Conservation (phyloP, 768 basidiomycete genomes). For the Tephrocybe rancida region DNA sequence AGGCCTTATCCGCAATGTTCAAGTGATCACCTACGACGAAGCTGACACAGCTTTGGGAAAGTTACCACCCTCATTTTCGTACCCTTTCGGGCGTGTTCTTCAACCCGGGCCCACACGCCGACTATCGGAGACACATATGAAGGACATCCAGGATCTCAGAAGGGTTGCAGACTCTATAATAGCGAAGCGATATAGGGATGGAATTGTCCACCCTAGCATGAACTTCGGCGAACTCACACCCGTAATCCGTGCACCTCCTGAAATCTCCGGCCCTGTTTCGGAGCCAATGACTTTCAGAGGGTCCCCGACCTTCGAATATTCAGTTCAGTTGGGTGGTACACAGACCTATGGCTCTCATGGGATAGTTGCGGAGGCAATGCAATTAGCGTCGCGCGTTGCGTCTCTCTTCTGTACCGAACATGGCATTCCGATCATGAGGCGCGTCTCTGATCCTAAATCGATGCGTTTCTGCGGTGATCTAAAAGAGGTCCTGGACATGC, state of each 20-base stretch:
- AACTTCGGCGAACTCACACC: conserved; percentile 28
- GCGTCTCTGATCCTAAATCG: conserved; percentile 39
- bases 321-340: conserved; percentile 29
- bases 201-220: conserved; percentile 23
- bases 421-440: conserved; percentile 64
- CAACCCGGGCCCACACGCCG: conserved; percentile 3
- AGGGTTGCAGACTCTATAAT: conserved; percentile 16
- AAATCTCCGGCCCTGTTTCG: conserved; percentile 31
- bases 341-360: conserved; percentile 44
- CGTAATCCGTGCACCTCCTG: conserved; percentile 25
- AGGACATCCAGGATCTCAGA: conserved; percentile 32
- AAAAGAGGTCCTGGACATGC: conserved; percentile 47
- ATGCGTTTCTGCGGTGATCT: conserved; percentile 32
- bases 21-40: conserved; percentile 62
- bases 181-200: conserved; percentile 19
- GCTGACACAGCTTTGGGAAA: conserved; percentile 57
- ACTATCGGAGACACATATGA: conserved; percentile 23
- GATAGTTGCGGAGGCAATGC: conserved; percentile 82
- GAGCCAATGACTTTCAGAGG: conserved; percentile 42
- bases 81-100: conserved; percentile 47
- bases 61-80: conserved; percentile 10
- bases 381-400: conserved; percentile 73
- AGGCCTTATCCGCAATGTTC: conserved; percentile 73
- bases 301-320: conserved; percentile 54
- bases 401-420: conserved; percentile 70